A percentile compares a stretch with the other conserved stretches of the same genome.
phyloP scores from a whole-genome alignment of 345 rosid species.

The Ailanthus altissimus region DNA sequence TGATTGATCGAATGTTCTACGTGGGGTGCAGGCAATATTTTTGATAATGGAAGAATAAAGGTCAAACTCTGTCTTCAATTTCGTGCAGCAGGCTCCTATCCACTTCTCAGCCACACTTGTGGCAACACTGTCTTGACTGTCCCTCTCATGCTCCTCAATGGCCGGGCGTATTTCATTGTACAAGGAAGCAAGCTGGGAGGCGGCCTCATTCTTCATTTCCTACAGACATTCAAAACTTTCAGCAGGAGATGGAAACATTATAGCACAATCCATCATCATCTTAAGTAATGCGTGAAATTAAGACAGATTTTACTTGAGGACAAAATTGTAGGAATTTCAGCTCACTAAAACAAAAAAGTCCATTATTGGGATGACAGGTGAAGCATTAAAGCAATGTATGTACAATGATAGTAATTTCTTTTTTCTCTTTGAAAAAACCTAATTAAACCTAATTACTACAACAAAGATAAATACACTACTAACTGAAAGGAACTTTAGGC shows the following conservation, averaged over 20 bases:
- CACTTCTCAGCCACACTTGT: conserved; percentile 97
- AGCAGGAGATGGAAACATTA: neutral
- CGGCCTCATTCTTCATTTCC: conserved; percentile 76
- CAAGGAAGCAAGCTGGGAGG: conserved; percentile 51
- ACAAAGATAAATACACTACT: neutral
- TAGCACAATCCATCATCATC: neutral
- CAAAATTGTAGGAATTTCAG: neutral
- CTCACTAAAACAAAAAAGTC: neutral
- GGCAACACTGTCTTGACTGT: conserved; percentile 86
- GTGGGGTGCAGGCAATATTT: conserved; percentile 59
- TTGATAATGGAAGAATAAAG: conserved; percentile 70
- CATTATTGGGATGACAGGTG: neutral
- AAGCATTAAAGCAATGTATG: neutral
- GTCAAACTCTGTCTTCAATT: conserved; percentile 86
- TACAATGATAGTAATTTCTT: neutral
- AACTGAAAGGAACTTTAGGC: neutral
- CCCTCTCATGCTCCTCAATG: conserved; percentile 94
- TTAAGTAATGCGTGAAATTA: neutral
- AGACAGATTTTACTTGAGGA: neutral
- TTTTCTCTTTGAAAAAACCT: neutral
- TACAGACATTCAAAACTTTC: conserved; percentile 32
- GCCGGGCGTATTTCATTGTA: conserved; percentile 86
- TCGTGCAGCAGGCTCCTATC: conserved; percentile 82
- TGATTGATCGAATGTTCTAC: conserved; percentile 28
- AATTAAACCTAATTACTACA: neutral